Evolutionary conservation across 495 filamentous ascomycete species (phyloP).

Genomic region (Podospora appendiculata): DNA sequence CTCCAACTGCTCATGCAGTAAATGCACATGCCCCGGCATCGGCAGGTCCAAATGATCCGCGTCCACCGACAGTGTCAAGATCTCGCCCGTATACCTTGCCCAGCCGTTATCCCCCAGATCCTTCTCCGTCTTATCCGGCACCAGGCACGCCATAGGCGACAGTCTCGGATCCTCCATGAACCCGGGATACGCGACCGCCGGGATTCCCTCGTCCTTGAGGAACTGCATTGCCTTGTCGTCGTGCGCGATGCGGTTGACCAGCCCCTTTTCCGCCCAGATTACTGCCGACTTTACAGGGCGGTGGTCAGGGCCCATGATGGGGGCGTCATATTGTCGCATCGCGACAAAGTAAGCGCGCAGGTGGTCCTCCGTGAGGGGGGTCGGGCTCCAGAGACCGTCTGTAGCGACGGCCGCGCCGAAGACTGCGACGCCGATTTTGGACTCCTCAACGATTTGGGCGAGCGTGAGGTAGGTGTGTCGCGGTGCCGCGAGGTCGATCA

Average conservation of each 20-base stretch:
- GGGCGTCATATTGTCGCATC: not conserved
- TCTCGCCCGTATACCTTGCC: slow-evolving; percentile 45
- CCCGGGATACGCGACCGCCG: slow-evolving; percentile 55
- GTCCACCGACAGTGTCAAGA: not conserved
- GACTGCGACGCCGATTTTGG: slow-evolving; percentile 68
- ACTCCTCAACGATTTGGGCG: slow-evolving; percentile 35
- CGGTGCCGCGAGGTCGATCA: not conserved
- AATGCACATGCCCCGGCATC: not conserved
- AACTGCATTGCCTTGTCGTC: not conserved
- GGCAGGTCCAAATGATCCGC: not conserved
- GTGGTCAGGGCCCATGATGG: not conserved
- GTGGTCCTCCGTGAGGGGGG: slow-evolving; percentile 27
- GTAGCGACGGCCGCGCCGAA: slow-evolving; percentile 61
- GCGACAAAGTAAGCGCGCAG: not conserved
- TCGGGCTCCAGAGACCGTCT: slow-evolving; percentile 65
- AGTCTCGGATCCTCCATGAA: slow-evolving; percentile 45
- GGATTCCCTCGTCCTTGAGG: slow-evolving; percentile 25
- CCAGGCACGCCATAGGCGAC: slow-evolving; percentile 51
- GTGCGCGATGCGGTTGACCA: not conserved
- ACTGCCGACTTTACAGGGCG: not conserved
- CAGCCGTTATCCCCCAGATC: slow-evolving; percentile 64
- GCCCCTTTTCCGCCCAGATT: not conserved
- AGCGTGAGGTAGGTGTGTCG: not conserved
- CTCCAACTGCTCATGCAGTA: not conserved
- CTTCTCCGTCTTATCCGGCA: slow-evolving; percentile 58